These are phyloP conservation scores for Trichoderma erinaceum DNA, from an alignment of 495 filamentous ascomycete species.

Conservation along the genomic window DNA sequence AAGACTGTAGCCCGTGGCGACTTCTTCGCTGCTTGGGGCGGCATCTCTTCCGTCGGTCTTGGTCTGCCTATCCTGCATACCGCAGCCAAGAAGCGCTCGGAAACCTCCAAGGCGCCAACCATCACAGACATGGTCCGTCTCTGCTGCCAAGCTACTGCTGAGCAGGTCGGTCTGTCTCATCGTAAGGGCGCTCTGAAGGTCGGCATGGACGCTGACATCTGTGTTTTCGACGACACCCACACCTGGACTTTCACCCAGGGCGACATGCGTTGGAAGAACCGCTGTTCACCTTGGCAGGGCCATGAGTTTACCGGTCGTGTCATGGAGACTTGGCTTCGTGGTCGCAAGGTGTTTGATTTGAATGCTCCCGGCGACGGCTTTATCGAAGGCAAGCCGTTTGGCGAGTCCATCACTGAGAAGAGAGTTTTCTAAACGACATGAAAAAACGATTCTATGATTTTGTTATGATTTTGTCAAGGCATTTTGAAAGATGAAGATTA, in stretches of 20 bases:
- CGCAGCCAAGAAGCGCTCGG: conserved; percentile 42
- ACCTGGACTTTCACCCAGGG: conserved; percentile 60
- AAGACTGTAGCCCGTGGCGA: conserved; percentile 48
- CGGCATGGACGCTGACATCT: conserved; percentile 88
- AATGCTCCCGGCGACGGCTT: conserved; percentile 37
- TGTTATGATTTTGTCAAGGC: neutral
- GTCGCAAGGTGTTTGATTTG: conserved; percentile 62
- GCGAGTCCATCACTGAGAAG: conserved; percentile 39
- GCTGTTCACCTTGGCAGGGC: conserved; percentile 89
- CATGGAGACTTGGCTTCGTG: conserved; percentile 84
- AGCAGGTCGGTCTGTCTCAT: conserved; percentile 80
- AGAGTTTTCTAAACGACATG: conserved; percentile 23
- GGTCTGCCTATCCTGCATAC: conserved; percentile 91
- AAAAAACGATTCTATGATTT: conserved; percentile 1
- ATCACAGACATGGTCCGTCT: conserved; percentile 75
- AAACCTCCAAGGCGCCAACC: conserved; percentile 39
- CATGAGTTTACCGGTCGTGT: conserved; percentile 73
- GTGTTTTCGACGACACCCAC: conserved; percentile 81
- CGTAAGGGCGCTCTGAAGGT: conserved; percentile 76
- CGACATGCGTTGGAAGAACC: conserved; percentile 91
- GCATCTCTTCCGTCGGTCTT: conserved; percentile 88
- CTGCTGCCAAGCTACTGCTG: conserved; percentile 81
- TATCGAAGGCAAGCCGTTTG: conserved; percentile 32
- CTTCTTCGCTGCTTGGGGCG: conserved; percentile 95
- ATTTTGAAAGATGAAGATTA: neutral